Base-by-base conservation (phyloP, 495 filamentous ascomycete species). In the Hamigera avellanea region DNA sequence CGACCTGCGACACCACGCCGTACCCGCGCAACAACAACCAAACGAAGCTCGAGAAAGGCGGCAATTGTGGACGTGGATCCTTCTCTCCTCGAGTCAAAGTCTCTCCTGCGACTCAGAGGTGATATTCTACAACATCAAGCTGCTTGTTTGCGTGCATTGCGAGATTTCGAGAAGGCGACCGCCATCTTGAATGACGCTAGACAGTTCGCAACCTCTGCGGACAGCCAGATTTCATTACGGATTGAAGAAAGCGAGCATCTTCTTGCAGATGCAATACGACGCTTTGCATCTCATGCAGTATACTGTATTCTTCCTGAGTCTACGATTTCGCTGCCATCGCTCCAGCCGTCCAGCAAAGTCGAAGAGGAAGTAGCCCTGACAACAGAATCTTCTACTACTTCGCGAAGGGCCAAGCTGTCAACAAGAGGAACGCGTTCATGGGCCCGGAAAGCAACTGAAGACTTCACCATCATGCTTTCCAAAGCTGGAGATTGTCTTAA, bases 221-320 rank as follows among this genome's bases (percentile, higher is more conserved):
- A 60, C 37, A 64, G 56, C 36, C 59, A 60, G 33, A 56, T 68
- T 8, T 56, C 61, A 1, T 18, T 65, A 9, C 54, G 62, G 13
- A 64, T 68, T 34, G 62, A 56, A 12, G 61, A 62, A 37, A 64
- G 57, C 28, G 61, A 66, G 36, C 61, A 68, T 73, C 44, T 69
- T 69, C 32, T 65, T 44, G 49, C 69, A 48, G 56, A 78, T 66
- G 49, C 72, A 68, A 53, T 79, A 43, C 73, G 77, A 14, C 67
- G 77, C 33, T 78, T 98, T 59, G 67, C 74, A 10, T 64, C 70
- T 2, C 86, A 96, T 60, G 80, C 87, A 8, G 80, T 88, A 1
- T 93, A 87, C 53, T 91, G 83, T 26, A 77, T 88, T 13, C 67
- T 98, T 16, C 81, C 86, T 6, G 91, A 98, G 41, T 96, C 91